Conservation (phyloP, 1,284 basidiomycete genomes). For the Trametes polyzona region DNA sequence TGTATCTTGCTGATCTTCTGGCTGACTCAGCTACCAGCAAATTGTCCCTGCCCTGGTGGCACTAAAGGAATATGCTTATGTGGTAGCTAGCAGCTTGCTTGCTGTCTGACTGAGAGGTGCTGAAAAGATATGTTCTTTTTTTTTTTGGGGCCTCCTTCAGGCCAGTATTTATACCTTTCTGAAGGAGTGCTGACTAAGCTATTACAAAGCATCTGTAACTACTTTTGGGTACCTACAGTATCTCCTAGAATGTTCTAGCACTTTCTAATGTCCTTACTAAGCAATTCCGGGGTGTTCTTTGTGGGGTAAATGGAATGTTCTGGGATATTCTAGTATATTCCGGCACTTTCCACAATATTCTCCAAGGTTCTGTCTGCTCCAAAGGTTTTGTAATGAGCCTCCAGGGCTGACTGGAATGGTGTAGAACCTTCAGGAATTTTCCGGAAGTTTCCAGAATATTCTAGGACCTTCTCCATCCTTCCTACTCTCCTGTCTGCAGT, state of each 20-base stretch:
- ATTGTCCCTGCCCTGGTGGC: not conserved
- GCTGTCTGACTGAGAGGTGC: not conserved
- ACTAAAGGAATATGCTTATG: not conserved
- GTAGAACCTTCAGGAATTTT: not conserved
- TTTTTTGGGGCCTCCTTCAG: not conserved
- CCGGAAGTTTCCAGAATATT: not conserved
- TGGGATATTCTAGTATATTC: not conserved
- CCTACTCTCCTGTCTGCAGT: not conserved
- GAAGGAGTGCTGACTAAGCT: not conserved
- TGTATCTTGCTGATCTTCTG: not conserved
- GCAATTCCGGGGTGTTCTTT: not conserved
- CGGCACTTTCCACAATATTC: not conserved
- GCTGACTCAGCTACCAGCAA: not conserved
- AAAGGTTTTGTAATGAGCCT: too few relatives aligned
- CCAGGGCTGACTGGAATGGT: not conserved
- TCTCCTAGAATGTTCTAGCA: not conserved
- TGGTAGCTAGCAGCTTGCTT: not conserved
- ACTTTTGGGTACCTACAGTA: not conserved
- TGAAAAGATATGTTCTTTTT: not conserved
- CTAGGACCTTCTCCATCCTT: not conserved
- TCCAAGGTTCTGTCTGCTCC: not conserved
- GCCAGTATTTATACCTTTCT: not conserved
- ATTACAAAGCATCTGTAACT: not conserved
- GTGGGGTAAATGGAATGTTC: too few relatives aligned
- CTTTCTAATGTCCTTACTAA: not conserved